Percentiles rank a stretch among this genome's conserved stretches.
phyloP scores from a whole-genome alignment of 768 basidiomycete species.

The Leccinum subgranulosum region DNA sequence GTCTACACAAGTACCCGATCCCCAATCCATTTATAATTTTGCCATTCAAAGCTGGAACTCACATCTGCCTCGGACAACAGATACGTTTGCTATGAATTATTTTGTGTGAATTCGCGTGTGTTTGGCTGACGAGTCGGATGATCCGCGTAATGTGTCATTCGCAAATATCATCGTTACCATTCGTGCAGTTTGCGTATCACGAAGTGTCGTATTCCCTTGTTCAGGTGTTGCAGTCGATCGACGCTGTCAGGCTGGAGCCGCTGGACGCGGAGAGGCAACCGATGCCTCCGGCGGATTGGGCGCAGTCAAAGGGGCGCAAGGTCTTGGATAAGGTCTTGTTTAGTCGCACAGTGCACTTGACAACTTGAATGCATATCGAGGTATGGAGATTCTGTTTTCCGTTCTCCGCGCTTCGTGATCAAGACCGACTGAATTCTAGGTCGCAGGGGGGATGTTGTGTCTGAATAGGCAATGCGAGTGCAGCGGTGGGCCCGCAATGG shows the following conservation, averaged over 20 bases:
- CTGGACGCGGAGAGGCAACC: slow-evolving; percentile 38
- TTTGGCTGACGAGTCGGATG: background rate
- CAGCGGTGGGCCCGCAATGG: too few relatives aligned
- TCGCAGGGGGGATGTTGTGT: slow-evolving; percentile 20
- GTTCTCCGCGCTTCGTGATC: background rate
- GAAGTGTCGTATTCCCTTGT: slow-evolving; percentile 53
- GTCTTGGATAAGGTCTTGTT: slow-evolving; percentile 39
- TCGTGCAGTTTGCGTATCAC: slow-evolving; percentile 47
- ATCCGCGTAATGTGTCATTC: background rate
- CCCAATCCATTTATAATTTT: slow-evolving; percentile 67
- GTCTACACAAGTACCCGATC: slow-evolving; percentile 48
- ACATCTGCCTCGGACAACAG: slow-evolving; percentile 58
- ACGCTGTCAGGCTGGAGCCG: slow-evolving; percentile 33
- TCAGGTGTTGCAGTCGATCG: slow-evolving; percentile 49
- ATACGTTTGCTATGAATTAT: slow-evolving; percentile 24
- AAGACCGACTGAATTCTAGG: background rate
- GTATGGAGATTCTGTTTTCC: slow-evolving; percentile 23
- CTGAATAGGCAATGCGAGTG: background rate
- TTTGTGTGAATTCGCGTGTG: background rate
- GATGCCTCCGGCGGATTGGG: slow-evolving; percentile 33
- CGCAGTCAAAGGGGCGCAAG: slow-evolving; percentile 32
- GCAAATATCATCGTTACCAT: background rate
- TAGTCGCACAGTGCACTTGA: too few relatives aligned
- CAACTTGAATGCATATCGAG: slow-evolving; percentile 34
- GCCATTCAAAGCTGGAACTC: slow-evolving; percentile 66